Evolutionary conservation across 2,329 filamentous ascomycete species (phyloP).

Genomic region (Anthostomella pinea): DNA sequence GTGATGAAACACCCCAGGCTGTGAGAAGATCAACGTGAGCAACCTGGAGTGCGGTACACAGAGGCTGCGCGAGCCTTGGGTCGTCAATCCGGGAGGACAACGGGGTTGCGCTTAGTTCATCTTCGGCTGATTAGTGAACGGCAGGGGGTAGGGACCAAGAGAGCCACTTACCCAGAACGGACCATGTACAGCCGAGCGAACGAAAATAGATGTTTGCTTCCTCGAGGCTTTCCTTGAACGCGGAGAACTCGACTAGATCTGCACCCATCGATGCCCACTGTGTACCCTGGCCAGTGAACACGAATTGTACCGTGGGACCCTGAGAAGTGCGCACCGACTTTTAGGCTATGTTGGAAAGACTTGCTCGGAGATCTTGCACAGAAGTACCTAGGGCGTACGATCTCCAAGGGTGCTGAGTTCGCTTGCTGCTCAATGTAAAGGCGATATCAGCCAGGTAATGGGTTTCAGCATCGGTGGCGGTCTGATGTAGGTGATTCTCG

Average conservation of each 20-base stretch:
- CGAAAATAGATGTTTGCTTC: neutral
- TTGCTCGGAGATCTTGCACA: neutral
- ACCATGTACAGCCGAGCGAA: neutral
- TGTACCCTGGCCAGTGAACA: slow-evolving; percentile 29
- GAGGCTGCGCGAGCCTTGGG: neutral
- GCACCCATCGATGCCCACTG: slow-evolving; percentile 20
- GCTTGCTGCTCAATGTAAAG: neutral
- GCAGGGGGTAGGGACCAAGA: too few relatives aligned
- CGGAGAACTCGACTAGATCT: slow-evolving; percentile 15
- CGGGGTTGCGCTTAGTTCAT: too few relatives aligned
- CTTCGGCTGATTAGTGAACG: too few relatives aligned
- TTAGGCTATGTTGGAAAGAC: neutral
- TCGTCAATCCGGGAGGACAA: too few relatives aligned
- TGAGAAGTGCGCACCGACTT: slow-evolving; percentile 1
- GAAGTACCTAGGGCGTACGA: neutral
- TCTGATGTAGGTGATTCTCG: neutral
- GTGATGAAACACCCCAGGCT: neutral
- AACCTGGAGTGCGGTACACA: neutral
- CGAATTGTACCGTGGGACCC: slow-evolving; percentile 5
- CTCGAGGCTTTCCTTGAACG: slow-evolving; percentile 11
- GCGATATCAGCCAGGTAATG: neutral
- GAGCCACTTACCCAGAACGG: neutral
- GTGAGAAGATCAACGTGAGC: neutral
- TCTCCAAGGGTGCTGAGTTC: neutral
- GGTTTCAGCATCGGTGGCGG: neutral